Base-by-base conservation (phyloP, 179 eudicot species). In the Patellifolia procumbens region DNA sequence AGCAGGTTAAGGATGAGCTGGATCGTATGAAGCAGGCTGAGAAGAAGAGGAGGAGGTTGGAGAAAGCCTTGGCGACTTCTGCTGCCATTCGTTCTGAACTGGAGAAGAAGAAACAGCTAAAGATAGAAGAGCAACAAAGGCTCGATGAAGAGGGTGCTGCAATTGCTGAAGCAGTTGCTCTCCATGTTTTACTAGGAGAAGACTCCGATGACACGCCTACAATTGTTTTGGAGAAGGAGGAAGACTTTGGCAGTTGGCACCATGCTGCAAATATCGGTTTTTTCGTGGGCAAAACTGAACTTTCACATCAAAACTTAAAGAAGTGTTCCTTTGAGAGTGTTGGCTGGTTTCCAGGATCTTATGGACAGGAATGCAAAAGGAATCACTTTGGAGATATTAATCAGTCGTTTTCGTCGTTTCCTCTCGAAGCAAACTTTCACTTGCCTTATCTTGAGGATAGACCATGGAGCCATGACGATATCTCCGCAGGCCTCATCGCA, bases 71-170 rank as follows among this genome's bases (percentile, higher is more conserved):
- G 29, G 98, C 98, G 24, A 92, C 96, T 46, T 94, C 98, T 60
- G 98, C 97, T 15, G 97, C 97, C 51, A 94, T 92, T 68, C 91
- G 91, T 34, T 82, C 90, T 74, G 97, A 94, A 79, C 83, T 94
- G 24, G 98, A 94, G 82, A 94, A 91, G 81, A 92, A 94, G 90
- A 94, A 94, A 76, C 89, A 87, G 81, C 85, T 82, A 70, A 92
- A 90, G 89, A 85, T 80, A 78, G 97, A 94, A 86, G 98, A 94
- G 78, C 97, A 94, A 70, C 86, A 89, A 74, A 89, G 97, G 83
- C 91, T 94, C 28, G 97, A 94, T 55, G 94, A 91, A 70, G 93
- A 92, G 79, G 97, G 98, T 39, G 98, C 98, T 79, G 97, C 97
- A 26, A 92, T 94, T 82, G 97, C 98, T 15, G 98, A 92, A 75